Evolutionary conservation across 192 early-diverging fungal species (phyloP).

Genomic region (Coemansia sp.): DNA sequence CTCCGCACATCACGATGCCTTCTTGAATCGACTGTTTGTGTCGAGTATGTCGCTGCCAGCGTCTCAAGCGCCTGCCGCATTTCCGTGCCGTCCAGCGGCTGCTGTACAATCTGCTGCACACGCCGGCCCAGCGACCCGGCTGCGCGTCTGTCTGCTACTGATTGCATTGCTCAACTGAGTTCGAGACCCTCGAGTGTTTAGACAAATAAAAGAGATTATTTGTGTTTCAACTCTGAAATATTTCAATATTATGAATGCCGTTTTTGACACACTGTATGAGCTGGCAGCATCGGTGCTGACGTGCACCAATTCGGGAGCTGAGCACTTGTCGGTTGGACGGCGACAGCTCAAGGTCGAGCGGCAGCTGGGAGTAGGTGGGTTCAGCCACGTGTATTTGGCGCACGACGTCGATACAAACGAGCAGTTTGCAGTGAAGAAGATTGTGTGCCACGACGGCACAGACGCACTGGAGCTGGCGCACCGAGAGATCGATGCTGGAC

Average conservation of each 20-base stretch:
- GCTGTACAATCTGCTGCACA: constrained; percentile 31
- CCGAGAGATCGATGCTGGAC: constrained; percentile 69
- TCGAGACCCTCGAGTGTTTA: no score
- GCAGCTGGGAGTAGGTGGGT: constrained; percentile 73
- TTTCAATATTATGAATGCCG: not conserved
- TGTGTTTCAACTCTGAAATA: no score
- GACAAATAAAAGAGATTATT: no score
- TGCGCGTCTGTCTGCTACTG: constrained; percentile 10
- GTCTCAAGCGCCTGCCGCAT: constrained; percentile 28
- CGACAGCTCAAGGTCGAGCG: constrained; percentile 60
- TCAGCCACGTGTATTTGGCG: constrained; percentile 68
- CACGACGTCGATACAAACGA: constrained; percentile 52
- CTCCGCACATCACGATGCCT: constrained; percentile 31
- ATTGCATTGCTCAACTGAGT: not conserved
- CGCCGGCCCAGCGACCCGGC: constrained; percentile 36
- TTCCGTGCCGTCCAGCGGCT: constrained; percentile 24
- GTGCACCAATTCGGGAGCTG: constrained; percentile 35
- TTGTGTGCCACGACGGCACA: constrained; percentile 61
- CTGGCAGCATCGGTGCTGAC: constrained; percentile 7
- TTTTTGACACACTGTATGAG: not conserved
- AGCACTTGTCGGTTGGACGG: constrained; percentile 58
- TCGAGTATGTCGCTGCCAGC: constrained; percentile 23
- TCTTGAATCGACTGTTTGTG: constrained; percentile 1
- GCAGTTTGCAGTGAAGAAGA: constrained; percentile 68
- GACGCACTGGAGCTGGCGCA: constrained; percentile 62